Base-by-base conservation (phyloP, 768 basidiomycete genomes). In the Phanerochaete sordida region DNA sequence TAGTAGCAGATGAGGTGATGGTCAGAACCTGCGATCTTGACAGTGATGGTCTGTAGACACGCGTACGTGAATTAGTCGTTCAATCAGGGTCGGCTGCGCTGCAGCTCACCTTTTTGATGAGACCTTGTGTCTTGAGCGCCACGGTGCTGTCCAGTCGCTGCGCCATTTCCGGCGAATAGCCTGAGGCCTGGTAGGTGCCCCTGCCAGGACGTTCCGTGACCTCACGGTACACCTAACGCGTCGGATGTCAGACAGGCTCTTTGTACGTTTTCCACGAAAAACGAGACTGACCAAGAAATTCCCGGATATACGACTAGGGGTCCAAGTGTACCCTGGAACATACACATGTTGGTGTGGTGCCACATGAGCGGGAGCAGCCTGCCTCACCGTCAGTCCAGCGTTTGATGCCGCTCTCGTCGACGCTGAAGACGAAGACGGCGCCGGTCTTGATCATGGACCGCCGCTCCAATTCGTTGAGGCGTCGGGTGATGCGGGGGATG, bases 1-100 rank as follows among this genome's bases (percentile, higher is more conserved):
- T 91, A 93, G 76, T 94, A 93, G 16, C 89, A 89, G 62, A 93
- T 85, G 62, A 93, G 80, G 69, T 93, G 91, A 53, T 92, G 83
- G 74, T 91, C 86, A 52, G 86, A 87, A 15, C 87, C 87, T 62
- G 90, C 87, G 58, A 90, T 84, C 39, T 83, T 84, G 51, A 93
- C 86, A 9, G 91, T 92, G 67, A 93, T 91, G n/a, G 91, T 93
- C 90, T 93, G 71, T 57, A 37, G 35, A 24, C n/a, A n/a, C n/a
- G n/a, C 19, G 30, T 31, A 11, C 7, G 43, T 24, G 47, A 1
- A 16, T 28, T 28, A 23, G 51, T 55, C 35, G 58, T 59, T 48
- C 50, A 6, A 30, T 31, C 37, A 33, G 27, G 23, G 8, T 53
- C 26, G 23, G 26, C 19, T 15, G 13, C 19, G 37, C 53, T 57